Evolutionary conservation across 2,329 filamentous ascomycete species (phyloP).

Genomic region (Apiospora koreana): DNA sequence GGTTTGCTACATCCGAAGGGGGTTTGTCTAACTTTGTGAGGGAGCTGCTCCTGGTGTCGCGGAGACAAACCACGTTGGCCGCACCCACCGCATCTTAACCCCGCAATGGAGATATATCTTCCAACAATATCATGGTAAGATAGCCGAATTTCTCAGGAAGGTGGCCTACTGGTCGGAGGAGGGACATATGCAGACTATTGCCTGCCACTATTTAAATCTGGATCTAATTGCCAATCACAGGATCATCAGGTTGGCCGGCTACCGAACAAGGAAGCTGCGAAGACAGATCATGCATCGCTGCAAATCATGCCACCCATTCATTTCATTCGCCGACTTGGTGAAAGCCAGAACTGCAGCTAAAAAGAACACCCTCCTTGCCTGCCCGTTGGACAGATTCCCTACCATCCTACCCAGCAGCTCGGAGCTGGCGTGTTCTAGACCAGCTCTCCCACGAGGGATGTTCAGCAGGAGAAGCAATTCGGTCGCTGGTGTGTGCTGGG

Average conservation of each 20-base stretch:
- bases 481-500: neutral
- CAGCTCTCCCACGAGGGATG: neutral
- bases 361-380: neutral
- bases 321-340: neutral
- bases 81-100: neutral
- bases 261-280: slow-evolving; percentile 4
- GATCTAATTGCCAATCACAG: neutral
- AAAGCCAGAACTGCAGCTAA: neutral
- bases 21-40: neutral
- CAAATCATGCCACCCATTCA: neutral
- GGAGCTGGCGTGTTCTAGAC: neutral
- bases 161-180: neutral
- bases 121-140: neutral
- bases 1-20: neutral
- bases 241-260: neutral
- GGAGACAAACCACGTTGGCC: neutral
- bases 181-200: neutral
- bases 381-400: neutral
- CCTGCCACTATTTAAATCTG: neutral
- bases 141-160: neutral
- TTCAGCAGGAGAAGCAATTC: neutral
- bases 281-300: neutral
- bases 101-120: neutral
- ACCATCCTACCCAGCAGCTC: neutral
- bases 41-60: neutral